Evolutionary conservation across 2,329 filamentous ascomycete species (phyloP).

Genomic region (Fusarium humuli): DNA sequence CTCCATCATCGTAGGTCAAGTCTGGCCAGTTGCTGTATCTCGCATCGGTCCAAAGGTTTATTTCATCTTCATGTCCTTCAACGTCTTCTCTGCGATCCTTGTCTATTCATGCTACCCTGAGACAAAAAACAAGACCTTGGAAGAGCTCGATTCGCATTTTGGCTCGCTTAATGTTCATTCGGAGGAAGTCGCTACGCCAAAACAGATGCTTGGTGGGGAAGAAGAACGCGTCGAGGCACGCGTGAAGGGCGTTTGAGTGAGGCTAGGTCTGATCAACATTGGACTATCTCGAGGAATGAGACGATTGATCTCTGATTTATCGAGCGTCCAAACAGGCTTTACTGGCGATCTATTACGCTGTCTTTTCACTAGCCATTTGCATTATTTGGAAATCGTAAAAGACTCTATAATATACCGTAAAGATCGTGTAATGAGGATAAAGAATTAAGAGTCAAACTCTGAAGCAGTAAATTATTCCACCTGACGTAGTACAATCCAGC

Average conservation of each 20-base stretch:
- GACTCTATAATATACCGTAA: too few relatives aligned
- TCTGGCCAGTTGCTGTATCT: slow-evolving; percentile 16
- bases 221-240: slow-evolving; percentile 6
- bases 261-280: background rate
- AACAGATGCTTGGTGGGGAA: slow-evolving; percentile 20
- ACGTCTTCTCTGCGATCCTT: slow-evolving; percentile 10
- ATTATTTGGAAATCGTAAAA: background rate
- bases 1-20: slow-evolving; percentile 20
- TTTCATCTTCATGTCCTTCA: slow-evolving; percentile 25
- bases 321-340: background rate
- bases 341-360: too few relatives aligned
- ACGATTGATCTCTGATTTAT: background rate
- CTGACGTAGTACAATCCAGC: fast-evolving
- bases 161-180: slow-evolving; percentile 22
- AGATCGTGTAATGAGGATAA: too few relatives aligned
- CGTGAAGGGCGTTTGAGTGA: background rate
- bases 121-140: slow-evolving; percentile 18
- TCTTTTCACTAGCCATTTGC: fast-evolving
- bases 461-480: fast-evolving
- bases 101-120: slow-evolving; percentile 24
- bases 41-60: slow-evolving; percentile 12
- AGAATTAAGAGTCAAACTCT: too few relatives aligned
- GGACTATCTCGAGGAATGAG: background rate
- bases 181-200: slow-evolving; percentile 18
- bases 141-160: slow-evolving; percentile 22